Evolutionary conservation across 441 rosid genomes (phyloP).

Genomic region (Populus hybrid): DNA sequence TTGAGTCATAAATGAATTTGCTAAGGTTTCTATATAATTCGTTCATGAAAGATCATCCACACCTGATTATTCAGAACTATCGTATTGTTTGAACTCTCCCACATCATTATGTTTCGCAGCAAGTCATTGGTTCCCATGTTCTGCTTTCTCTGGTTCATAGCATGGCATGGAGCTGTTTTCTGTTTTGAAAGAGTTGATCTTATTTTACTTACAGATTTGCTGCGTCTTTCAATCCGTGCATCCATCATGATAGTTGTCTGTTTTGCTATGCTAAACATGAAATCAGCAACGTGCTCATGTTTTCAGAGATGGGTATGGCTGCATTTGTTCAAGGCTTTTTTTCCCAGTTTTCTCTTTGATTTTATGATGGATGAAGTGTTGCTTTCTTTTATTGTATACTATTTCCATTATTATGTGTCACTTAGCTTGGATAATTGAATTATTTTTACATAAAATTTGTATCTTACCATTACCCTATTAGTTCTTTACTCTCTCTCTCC

Average conservation of each 20-base stretch:
- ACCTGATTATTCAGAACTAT: too few relatives aligned
- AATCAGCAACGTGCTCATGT: background rate
- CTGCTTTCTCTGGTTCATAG: too few relatives aligned
- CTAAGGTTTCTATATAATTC: too few relatives aligned
- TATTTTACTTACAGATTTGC: background rate
- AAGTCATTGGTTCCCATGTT: background rate
- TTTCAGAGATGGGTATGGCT: background rate
- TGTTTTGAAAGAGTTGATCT: background rate
- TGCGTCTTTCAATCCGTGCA: background rate
- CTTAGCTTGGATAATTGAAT: background rate
- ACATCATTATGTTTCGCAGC: background rate
- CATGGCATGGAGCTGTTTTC: background rate
- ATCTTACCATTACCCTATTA: background rate
- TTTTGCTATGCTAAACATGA: background rate
- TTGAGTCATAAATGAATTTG: too few relatives aligned
- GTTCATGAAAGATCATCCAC: too few relatives aligned
- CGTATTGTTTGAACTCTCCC: too few relatives aligned
- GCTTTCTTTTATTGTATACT: background rate
- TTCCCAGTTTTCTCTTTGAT: background rate
- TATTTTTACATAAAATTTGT: background rate
- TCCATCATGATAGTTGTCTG: background rate
- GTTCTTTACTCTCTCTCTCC: background rate
- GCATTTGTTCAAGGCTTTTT: background rate
- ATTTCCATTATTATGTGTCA: background rate
- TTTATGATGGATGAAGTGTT: background rate